A percentile compares a stretch with the other conserved stretches of the same genome.
These are phyloP conservation scores for Stephania cephalantha DNA, from an alignment of 164 flowering plant genomes.

Conservation along the genomic window DNA sequence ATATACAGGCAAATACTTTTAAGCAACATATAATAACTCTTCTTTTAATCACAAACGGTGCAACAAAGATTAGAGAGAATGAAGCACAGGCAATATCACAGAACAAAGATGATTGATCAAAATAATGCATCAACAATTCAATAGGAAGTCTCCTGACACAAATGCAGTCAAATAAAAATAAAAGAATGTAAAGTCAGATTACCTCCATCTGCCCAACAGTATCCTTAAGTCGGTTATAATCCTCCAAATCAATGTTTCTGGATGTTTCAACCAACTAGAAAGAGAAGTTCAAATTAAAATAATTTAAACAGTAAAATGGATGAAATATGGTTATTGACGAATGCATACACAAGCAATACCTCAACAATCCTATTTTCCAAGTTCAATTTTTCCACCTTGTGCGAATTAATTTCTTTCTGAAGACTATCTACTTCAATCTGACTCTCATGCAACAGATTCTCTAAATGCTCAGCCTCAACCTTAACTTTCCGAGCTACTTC, in stretches of 20 bases:
- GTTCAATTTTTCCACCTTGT: conserved; percentile 36
- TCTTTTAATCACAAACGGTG: too few relatives aligned
- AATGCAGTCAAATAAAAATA: too few relatives aligned
- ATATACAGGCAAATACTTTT: too few relatives aligned
- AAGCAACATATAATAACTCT: too few relatives aligned
- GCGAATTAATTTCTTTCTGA: conserved; percentile 52
- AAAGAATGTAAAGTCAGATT: neutral
- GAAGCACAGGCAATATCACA: neutral
- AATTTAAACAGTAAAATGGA: neutral
- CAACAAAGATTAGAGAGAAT: too few relatives aligned
- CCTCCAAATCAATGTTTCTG: conserved; percentile 53
- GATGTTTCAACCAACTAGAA: conserved; percentile 53
- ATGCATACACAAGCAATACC: conserved; percentile 28
- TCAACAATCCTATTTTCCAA: conserved; percentile 52
- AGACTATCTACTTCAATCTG: conserved; percentile 48
- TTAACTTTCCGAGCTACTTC: conserved; percentile 46
- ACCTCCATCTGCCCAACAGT: conserved; percentile 55
- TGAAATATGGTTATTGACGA: neutral
- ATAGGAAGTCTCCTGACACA: too few relatives aligned
- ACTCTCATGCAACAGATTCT: conserved; percentile 38
- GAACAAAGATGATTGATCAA: neutral
- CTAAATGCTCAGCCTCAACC: conserved; percentile 39
- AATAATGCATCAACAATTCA: neutral
- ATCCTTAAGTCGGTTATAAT: conserved; percentile 55
- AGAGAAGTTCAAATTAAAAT: conserved; percentile 13